These are phyloP conservation scores for Argentina anserina DNA, from an alignment of 306 rosid genomes.

Conservation along the genomic window DNA sequence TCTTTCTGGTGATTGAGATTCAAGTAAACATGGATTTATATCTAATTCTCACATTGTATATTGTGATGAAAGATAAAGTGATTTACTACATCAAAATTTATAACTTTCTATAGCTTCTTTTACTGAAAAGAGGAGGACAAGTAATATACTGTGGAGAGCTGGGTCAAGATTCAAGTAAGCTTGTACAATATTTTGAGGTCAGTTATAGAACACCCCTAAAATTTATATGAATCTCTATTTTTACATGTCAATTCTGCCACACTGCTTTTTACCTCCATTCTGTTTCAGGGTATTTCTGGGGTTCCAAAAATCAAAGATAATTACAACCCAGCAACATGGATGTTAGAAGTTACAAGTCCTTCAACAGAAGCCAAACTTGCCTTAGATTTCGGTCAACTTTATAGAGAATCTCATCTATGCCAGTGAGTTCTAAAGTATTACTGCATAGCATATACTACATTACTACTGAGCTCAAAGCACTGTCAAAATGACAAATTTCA, in stretches of 20 bases:
- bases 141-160: constrained; percentile 51
- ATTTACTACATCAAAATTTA: too few relatives aligned
- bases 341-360: constrained; percentile 29
- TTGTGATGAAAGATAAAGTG: too few relatives aligned
- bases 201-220: not conserved
- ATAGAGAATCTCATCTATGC: constrained; percentile 24
- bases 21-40: too few relatives aligned
- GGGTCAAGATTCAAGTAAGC: constrained; percentile 40
- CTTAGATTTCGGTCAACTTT: constrained; percentile 21
- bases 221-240: not conserved
- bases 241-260: not conserved
- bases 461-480: not conserved
- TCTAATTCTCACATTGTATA: too few relatives aligned
- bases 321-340: constrained; percentile 41
- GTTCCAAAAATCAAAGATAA: constrained; percentile 36
- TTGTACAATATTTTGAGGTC: constrained; percentile 50
- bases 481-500: too few relatives aligned
- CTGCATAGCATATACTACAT: not conserved
- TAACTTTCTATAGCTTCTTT: constrained; percentile 32
- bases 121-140: constrained; percentile 59
- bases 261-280: not conserved
- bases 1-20: too few relatives aligned
- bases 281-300: constrained; percentile 21
- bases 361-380: constrained; percentile 22
- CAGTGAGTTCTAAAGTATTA: constrained; percentile 1